Conservation (phyloP, 1,284 basidiomycete species). For the Rhizopogon hawkerae region DNA sequence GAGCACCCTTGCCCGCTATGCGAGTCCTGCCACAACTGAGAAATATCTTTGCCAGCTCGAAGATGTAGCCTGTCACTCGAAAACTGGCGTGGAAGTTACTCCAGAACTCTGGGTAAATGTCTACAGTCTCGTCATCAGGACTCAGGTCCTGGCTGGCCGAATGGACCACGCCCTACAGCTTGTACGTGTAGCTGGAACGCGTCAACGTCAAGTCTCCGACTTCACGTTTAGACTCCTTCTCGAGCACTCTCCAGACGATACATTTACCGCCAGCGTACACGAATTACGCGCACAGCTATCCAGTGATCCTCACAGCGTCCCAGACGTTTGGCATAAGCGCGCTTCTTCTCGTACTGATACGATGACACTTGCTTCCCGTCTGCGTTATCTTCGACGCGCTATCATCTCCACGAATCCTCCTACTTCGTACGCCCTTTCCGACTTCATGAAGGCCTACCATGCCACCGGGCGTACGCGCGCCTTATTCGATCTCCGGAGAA, state of each 20-base stretch:
- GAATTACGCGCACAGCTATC: slow-evolving; percentile 13
- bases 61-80: slow-evolving; percentile 10
- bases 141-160: slow-evolving; percentile 16
- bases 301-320: slow-evolving; percentile 7
- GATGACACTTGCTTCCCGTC: slow-evolving; percentile 11
- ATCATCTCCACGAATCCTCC: slow-evolving; percentile 19
- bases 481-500: slow-evolving; percentile 16
- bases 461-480: slow-evolving; percentile 19
- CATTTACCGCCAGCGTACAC: slow-evolving; percentile 4
- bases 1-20: slow-evolving; percentile 20
- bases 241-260: slow-evolving; percentile 13
- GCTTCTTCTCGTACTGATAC: slow-evolving; percentile 4
- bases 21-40: slow-evolving; percentile 12
- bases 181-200: slow-evolving; percentile 14
- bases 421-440: slow-evolving; percentile 13
- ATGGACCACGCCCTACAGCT: slow-evolving; percentile 15
- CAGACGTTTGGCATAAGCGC: neutral
- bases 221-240: slow-evolving; percentile 21
- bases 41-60: slow-evolving; percentile 19
- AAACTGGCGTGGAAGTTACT: neutral
- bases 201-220: slow-evolving; percentile 13
- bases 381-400: slow-evolving; percentile 21
- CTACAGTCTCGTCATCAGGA: slow-evolving; percentile 20
- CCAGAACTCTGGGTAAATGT: slow-evolving; percentile 3
- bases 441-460: slow-evolving; percentile 20